These are phyloP conservation scores for Calonectria pseudoturangicola DNA, from an alignment of 2,329 filamentous ascomycete genomes.

Conservation along the genomic window DNA sequence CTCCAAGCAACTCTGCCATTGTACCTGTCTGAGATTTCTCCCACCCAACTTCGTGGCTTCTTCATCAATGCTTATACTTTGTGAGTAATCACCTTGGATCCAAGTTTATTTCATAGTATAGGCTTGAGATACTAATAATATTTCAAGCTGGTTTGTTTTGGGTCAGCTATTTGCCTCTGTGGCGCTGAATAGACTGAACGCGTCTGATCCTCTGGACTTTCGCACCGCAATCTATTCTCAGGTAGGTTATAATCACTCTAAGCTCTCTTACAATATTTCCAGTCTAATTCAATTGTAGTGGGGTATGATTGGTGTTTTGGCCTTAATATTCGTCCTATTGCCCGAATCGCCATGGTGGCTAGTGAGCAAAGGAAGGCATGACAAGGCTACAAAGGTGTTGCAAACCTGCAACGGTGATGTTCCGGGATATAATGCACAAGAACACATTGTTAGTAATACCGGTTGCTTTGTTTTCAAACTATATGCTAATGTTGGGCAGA, in stretches of 20 bases:
- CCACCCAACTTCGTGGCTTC: conserved; percentile 42
- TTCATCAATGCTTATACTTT: conserved; percentile 44
- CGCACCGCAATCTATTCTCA: conserved; percentile 43
- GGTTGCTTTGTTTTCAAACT: rapidly evolving
- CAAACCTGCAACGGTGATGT: conserved; percentile 34
- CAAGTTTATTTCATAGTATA: too few species aligned
- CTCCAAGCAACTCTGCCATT: conserved; percentile 43
- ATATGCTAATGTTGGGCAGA: neutral
- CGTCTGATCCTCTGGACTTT: conserved; percentile 38
- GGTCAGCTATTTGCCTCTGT: conserved; percentile 44
- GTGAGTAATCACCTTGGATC: conserved; percentile 3
- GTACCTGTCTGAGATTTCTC: conserved; percentile 44
- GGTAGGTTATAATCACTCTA: neutral
- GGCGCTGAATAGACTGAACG: conserved; percentile 41
- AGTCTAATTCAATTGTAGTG: conserved; percentile 16
- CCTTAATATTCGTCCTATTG: conserved; percentile 38
- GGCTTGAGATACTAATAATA: neutral
- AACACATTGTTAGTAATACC: conserved; percentile 37
- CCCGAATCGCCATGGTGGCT: conserved; percentile 45
- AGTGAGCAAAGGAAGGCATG: conserved; percentile 35
- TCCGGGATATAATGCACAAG: conserved; percentile 40
- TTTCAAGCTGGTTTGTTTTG: conserved; percentile 40
- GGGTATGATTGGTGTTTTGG: conserved; percentile 39
- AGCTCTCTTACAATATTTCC: rapidly evolving
- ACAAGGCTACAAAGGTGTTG: conserved; percentile 38